phyloP scores from a whole-genome alignment of 2,329 filamentous ascomycete species.

The Akanthomyces uredinophilus region DNA sequence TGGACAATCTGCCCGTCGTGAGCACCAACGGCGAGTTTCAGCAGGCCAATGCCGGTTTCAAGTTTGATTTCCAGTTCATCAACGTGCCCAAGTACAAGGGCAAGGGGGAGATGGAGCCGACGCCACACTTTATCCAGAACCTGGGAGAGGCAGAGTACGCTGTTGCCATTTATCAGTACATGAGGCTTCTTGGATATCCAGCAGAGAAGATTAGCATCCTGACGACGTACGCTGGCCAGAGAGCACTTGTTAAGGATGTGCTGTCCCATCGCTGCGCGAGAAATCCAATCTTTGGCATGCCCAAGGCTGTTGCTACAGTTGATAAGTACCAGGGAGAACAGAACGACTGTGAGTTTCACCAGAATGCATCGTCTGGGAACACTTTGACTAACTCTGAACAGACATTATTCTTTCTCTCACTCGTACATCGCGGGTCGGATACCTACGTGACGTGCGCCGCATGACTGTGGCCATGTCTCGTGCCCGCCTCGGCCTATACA shows the following conservation, averaged over 20 bases:
- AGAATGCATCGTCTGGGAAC: neutral
- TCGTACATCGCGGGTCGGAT: constrained; percentile 82
- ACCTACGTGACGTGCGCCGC: constrained; percentile 86
- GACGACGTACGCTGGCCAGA: constrained; percentile 89
- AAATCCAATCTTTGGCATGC: constrained; percentile 81
- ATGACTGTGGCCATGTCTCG: constrained; percentile 93
- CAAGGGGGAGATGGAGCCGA: constrained; percentile 80
- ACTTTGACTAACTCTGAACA: constrained; percentile 32
- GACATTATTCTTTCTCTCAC: constrained; percentile 92
- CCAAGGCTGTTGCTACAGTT: constrained; percentile 85
- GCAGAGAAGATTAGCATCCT: constrained; percentile 79
- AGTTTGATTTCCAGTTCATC: constrained; percentile 94
- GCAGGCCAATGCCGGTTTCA: constrained; percentile 83
- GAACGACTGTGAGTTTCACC: constrained; percentile 76
- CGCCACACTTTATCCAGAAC: constrained; percentile 93
- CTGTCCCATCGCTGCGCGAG: constrained; percentile 75
- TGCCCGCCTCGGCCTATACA: constrained; percentile 84
- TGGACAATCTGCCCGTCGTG: constrained; percentile 75
- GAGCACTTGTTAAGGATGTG: constrained; percentile 83
- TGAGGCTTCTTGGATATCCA: constrained; percentile 91
- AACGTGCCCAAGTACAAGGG: constrained; percentile 92
- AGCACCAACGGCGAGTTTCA: constrained; percentile 65
- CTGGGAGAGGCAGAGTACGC: constrained; percentile 95
- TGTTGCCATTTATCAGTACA: constrained; percentile 93
- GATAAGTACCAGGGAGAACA: constrained; percentile 99